These are phyloP conservation scores for Macadamia integrifolia DNA, from an alignment of 164 flowering plant genomes.

Conservation along the genomic window DNA sequence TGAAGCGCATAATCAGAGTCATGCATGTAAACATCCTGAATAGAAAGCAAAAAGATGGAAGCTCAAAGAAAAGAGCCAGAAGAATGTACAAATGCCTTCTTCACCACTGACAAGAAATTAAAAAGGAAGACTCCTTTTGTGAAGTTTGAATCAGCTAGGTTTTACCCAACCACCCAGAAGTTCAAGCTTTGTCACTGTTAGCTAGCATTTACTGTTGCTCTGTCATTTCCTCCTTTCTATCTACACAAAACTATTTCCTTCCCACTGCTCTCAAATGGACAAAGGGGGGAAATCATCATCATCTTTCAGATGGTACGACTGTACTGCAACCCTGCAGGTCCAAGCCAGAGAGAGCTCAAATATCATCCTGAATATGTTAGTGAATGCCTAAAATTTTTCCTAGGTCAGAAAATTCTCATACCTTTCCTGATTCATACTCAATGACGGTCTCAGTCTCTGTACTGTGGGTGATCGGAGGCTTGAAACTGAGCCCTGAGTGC, in stretches of 20 bases:
- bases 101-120: background rate
- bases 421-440: slow-evolving; percentile 32
- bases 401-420: slow-evolving; percentile 13
- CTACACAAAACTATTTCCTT: slow-evolving; percentile 5
- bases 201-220: slow-evolving; percentile 19
- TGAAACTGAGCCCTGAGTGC: slow-evolving; percentile 2
- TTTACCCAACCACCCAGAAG: slow-evolving; percentile 8
- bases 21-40: slow-evolving; percentile 10
- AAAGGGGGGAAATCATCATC: slow-evolving; percentile 69
- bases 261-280: slow-evolving; percentile 24
- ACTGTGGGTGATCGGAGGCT: background rate
- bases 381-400: background rate
- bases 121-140: background rate
- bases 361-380: slow-evolving; percentile 1
- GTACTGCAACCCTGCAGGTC: slow-evolving; percentile 29
- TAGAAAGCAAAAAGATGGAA: background rate
- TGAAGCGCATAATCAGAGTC: slow-evolving; percentile 8
- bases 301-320: slow-evolving; percentile 46
- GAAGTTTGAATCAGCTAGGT: background rate
- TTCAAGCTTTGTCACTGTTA: slow-evolving; percentile 11
- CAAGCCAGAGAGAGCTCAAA: slow-evolving; percentile 6
- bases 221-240: slow-evolving; percentile 5
- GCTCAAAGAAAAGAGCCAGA: slow-evolving; percentile 4
- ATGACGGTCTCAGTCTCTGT: slow-evolving; percentile 20
- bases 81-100: slow-evolving; percentile 22